Evolutionary conservation across 2,329 filamentous ascomycete genomes (phyloP), one percentile per base, ranked within the genome.

Genomic region (Venturia carpophila): DNA sequence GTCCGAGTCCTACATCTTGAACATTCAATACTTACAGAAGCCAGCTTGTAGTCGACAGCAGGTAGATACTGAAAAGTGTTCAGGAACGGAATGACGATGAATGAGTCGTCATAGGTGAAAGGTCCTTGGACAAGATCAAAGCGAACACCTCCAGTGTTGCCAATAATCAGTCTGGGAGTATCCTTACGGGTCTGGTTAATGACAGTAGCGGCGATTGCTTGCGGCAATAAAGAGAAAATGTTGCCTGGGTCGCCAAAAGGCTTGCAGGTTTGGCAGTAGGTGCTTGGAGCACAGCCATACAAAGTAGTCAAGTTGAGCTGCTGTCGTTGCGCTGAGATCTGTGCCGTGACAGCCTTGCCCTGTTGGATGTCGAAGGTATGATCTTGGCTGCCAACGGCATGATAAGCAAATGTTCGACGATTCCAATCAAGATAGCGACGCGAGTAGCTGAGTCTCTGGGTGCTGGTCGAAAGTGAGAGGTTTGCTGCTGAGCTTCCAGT

Each of bases 371-470:
- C 82, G 63, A 84, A 84, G 0, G 74, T 75, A 60, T 71, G 70
- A 47, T 74, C 70, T 60, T 82, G 79, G 58, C 79, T 80, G 49
- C 78, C 79, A n/a, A 76, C 73, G 3, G 84, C 80, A 71, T 89
- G 86, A 70, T 85, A 87, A 66, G 82, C 79, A 69, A 89, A 88
- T 0, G 84, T 86, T n/a, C 80, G 76, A 5, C 84, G 80, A 72
- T 88, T 89, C 82, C 85, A 89, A 74, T 89, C 87, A 11, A 89
- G 78, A 70, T 88, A 89, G 30, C 86, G 80, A 9, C 86, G 82
- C 3, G 82, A 81, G 70, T 83, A 87, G 10, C 64, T 66, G 15
- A 77, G 52, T 75, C 75, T 66, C n/a, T 73, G 74, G 1, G 70
- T 68, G 13, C 69, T 71, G 10, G 69, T 72, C n/a, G 74, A 75